Evolutionary conservation across 148 eudicot genomes (phyloP).

Genomic region (Vaccinium myrtillus): DNA sequence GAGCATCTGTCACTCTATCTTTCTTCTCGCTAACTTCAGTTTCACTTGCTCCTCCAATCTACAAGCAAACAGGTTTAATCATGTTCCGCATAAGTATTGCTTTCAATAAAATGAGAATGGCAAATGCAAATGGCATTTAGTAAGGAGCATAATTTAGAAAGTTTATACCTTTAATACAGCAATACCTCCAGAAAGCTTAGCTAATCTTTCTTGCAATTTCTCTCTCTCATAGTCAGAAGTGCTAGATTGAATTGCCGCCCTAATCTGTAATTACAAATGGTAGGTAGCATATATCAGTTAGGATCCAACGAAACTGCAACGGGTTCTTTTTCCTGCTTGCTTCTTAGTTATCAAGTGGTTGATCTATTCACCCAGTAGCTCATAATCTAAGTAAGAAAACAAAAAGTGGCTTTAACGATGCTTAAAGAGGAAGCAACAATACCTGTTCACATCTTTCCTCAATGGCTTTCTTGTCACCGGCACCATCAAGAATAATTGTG

Average conservation of each 20-base stretch:
- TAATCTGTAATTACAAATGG: constrained; percentile 43
- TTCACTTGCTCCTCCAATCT: constrained; percentile 99
- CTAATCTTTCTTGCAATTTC: constrained; percentile 85
- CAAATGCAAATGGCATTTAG: too few species aligned
- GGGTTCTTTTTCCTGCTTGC: background rate
- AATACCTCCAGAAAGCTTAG: constrained; percentile 94
- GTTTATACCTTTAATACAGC: constrained; percentile 75
- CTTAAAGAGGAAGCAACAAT: background rate
- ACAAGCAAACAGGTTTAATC: background rate
- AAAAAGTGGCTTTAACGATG: background rate
- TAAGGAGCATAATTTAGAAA: background rate
- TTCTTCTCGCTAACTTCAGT: constrained; percentile 94
- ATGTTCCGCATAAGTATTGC: background rate
- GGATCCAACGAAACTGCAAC: background rate
- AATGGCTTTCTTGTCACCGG: constrained; percentile 81
- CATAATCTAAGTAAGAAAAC: background rate
- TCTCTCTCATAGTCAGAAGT: constrained; percentile 93
- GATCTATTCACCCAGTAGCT: background rate
- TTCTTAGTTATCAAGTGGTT: background rate
- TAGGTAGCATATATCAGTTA: background rate
- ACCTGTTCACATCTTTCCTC: constrained; percentile 98
- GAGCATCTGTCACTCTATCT: constrained; percentile 94
- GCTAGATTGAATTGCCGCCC: constrained; percentile 60
- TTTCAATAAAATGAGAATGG: background rate
- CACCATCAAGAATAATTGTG: constrained; percentile 88